These are phyloP conservation scores for Lentinula lateritia DNA, from an alignment of 768 basidiomycete species.

Conservation along the genomic window DNA sequence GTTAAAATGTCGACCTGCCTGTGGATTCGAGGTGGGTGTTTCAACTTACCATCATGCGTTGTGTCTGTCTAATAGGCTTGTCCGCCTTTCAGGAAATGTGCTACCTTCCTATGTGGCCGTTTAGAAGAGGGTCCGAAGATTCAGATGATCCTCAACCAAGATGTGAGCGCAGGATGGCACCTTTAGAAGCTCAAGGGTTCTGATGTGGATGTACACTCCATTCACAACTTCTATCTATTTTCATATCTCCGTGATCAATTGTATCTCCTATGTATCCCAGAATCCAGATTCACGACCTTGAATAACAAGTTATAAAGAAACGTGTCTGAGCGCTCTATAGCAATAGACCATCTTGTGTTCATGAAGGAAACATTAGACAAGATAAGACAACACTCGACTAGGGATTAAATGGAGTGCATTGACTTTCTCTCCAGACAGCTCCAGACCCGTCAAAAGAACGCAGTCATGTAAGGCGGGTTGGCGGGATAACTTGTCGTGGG, in stretches of 20 bases:
- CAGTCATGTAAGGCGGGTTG: too few species aligned
- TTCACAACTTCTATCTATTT: background rate
- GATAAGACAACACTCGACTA: too few species aligned
- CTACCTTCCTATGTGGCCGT: slow-evolving; percentile 4
- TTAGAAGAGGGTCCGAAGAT: background rate
- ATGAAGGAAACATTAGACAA: too few species aligned
- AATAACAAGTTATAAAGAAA: too few species aligned
- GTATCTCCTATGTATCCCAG: too few species aligned
- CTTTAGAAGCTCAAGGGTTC: background rate
- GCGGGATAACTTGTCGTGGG: background rate
- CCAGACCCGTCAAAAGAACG: background rate
- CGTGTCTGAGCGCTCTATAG: too few species aligned
- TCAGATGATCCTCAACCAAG: slow-evolving; percentile 1
- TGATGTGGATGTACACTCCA: background rate
- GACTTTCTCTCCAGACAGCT: too few species aligned
- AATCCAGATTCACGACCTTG: too few species aligned
- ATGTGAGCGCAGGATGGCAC: background rate
- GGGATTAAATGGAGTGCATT: too few species aligned
- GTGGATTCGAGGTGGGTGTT: slow-evolving; percentile 14
- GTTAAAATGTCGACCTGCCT: slow-evolving; percentile 17
- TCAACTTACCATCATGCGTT: background rate
- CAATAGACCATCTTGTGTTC: too few species aligned
- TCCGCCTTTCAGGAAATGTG: background rate
- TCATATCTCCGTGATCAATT: background rate
- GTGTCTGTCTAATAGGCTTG: background rate